A percentile compares a stretch with the other conserved stretches of the same genome.
Evolutionary conservation across 139 green algal species (phyloP).

Genomic region (Gonium pectorale): DNA sequence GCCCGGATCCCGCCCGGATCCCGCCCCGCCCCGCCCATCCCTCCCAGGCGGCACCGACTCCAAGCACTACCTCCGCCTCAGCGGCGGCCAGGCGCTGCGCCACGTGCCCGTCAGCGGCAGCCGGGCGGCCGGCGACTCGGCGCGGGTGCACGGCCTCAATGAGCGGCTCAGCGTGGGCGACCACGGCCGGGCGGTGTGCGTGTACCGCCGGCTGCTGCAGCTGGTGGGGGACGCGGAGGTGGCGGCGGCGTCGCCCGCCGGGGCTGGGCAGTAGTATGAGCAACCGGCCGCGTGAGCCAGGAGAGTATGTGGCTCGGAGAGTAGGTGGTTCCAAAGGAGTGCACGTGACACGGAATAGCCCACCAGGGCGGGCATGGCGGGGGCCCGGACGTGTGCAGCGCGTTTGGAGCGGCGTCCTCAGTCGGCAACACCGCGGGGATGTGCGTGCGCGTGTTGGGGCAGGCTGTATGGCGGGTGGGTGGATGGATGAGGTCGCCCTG

Average conservation of each 20-base stretch:
- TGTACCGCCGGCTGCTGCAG: slow-evolving; percentile 13
- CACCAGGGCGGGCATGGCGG: no score
- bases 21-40: no score
- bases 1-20: background rate
- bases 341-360: no score
- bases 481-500: no score
- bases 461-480: no score
- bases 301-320: no score
- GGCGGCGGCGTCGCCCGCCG: background rate
- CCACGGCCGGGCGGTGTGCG: slow-evolving; percentile 25
- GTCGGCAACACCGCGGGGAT: no score
- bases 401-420: no score
- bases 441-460: no score
- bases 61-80: slow-evolving; percentile 65
- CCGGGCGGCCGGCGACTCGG: slow-evolving; percentile 50
- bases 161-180: slow-evolving; percentile 61
- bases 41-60: slow-evolving; percentile 62
- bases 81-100: slow-evolving; percentile 49
- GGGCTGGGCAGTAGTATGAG: background rate
- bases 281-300: no score
- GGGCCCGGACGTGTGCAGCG: no score
- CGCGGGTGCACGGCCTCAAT: slow-evolving; percentile 72
- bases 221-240: background rate
- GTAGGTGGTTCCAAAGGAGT: no score
- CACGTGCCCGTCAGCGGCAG: slow-evolving; percentile 57